Evolutionary conservation across 345 rosid species (phyloP).

Genomic region (Syzygium jambos): DNA sequence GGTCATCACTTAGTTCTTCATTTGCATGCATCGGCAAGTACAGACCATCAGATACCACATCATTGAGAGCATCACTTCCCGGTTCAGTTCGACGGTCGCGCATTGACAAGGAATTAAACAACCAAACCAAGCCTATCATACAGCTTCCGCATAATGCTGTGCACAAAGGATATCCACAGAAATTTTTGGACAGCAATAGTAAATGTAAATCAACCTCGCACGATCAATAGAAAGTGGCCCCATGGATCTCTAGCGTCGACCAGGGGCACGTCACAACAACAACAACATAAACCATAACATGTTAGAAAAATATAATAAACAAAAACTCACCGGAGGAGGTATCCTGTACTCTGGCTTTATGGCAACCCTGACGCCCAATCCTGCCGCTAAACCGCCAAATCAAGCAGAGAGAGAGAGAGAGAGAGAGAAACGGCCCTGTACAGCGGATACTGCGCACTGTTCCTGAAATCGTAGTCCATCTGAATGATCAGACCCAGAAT

Average conservation of each 20-base stretch:
- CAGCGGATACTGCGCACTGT: constrained; percentile 22
- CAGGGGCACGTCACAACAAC: not conserved
- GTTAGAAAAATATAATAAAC: constrained; percentile 1
- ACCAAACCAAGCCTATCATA: not conserved
- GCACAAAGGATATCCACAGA: not conserved
- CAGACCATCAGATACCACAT: not conserved
- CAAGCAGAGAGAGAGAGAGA: too few species aligned
- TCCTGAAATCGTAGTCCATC: constrained; percentile 31
- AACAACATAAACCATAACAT: not conserved
- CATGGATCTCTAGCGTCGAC: not conserved
- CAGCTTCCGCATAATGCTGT: not conserved
- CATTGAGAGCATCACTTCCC: not conserved
- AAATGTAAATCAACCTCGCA: not conserved
- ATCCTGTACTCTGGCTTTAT: constrained; percentile 77
- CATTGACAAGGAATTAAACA: not conserved
- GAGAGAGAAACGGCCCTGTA: too few species aligned
- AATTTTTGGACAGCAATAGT: not conserved
- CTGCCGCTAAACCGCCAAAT: constrained; percentile 61
- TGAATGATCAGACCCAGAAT: too few species aligned
- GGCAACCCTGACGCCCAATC: constrained; percentile 60
- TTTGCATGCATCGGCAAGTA: not conserved
- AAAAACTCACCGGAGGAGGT: constrained; percentile 58
- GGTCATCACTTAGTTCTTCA: not conserved
- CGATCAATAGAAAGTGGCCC: too few species aligned
- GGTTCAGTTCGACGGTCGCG: not conserved